Percentiles rank a stretch among this genome's conserved stretches.
phyloP scores from a whole-genome alignment of 2,329 filamentous ascomycete species.

The Hymenoscyphus linearis region DNA sequence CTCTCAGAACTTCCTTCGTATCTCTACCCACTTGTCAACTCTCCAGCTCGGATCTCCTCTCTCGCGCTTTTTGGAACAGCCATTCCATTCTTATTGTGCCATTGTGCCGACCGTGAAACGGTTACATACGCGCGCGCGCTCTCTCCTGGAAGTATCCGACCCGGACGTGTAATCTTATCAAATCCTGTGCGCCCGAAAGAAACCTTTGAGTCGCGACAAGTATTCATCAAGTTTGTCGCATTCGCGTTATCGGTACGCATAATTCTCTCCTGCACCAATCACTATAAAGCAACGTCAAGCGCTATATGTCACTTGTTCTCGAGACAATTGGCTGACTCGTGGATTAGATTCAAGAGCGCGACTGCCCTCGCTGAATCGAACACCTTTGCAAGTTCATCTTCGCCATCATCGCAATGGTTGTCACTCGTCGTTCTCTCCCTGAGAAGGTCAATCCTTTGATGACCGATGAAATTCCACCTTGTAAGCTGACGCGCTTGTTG shows the following conservation, averaged over 20 bases:
- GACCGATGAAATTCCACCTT: slow-evolving; percentile 55
- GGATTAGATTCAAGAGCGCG: neutral
- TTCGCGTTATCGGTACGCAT: neutral
- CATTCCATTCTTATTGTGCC: neutral
- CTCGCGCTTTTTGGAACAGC: neutral
- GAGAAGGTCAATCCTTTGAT: slow-evolving; percentile 61
- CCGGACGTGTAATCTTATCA: neutral
- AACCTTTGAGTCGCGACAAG: neutral
- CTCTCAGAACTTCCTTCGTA: neutral
- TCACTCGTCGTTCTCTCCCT: slow-evolving; percentile 42
- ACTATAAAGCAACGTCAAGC: neutral
- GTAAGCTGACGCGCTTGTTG: slow-evolving; percentile 43
- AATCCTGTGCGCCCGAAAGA: neutral
- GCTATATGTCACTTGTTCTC: neutral
- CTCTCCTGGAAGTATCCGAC: neutral
- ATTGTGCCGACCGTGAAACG: neutral
- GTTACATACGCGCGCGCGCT: neutral
- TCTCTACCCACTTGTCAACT: neutral
- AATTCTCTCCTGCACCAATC: neutral
- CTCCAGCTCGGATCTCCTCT: neutral
- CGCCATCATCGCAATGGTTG: slow-evolving; percentile 18
- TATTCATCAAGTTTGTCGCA: neutral
- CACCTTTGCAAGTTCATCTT: neutral
- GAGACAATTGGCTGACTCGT: neutral
- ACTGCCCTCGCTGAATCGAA: slow-evolving; percentile 1